A percentile compares a stretch with the other conserved stretches of the same genome.
Conservation (phyloP, 148 eudicot genomes). For the Drosera capensis region DNA sequence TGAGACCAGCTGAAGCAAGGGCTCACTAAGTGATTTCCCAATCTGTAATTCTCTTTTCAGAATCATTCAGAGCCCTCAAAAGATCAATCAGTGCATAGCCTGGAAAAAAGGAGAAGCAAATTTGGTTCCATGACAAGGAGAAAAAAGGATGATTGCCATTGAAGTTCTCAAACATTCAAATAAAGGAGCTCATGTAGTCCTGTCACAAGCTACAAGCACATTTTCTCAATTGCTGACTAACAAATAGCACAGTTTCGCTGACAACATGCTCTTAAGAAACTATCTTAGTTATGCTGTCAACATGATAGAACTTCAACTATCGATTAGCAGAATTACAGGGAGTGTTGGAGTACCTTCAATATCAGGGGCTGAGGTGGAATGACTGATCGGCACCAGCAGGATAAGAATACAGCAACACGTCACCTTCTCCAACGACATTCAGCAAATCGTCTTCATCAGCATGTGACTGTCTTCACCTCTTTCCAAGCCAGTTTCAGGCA, state of each 20-base stretch:
- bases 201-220: no score
- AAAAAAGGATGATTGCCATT: neutral
- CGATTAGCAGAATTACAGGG: constrained; percentile 1
- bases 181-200: no score
- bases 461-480: no score
- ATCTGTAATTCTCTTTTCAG: constrained; percentile 31
- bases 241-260: no score
- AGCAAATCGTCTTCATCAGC: constrained; percentile 11
- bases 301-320: neutral
- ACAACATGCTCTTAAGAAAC: no score
- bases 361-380: constrained; percentile 39
- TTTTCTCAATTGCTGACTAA: no score
- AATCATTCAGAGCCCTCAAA: constrained; percentile 40
- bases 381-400: constrained; percentile 19
- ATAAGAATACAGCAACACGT: constrained; percentile 25
- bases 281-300: no score
- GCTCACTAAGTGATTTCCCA: constrained; percentile 57
- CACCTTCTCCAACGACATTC: constrained; percentile 13
- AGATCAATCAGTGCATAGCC: constrained; percentile 68
- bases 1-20: constrained; percentile 88
- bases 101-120: constrained; percentile 16
- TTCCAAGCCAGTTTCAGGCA: neutral
- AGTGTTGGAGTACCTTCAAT: constrained; percentile 42
- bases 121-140: neutral
- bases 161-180: neutral